A percentile compares a stretch with the other conserved stretches of the same genome.
phyloP scores from a whole-genome alignment of 129 eudicot genomes.

The Flaveria linearis region DNA sequence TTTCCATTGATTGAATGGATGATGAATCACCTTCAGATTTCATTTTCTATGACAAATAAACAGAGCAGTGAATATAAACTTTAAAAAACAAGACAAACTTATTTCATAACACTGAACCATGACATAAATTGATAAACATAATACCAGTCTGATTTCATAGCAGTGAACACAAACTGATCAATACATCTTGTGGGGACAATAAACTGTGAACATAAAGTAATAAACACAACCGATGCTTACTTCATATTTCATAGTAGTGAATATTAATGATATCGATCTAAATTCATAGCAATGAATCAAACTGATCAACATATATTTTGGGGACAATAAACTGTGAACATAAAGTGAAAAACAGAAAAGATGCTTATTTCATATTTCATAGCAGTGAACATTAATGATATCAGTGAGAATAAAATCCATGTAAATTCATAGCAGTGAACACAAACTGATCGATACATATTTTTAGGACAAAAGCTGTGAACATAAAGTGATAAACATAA shows the following conservation, averaged over 20 bases:
- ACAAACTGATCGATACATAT: neutral
- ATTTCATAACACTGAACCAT: neutral
- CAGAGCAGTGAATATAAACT: neutral
- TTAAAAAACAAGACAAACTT: neutral
- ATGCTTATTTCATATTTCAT: neutral
- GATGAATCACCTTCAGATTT: neutral
- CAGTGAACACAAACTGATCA: neutral
- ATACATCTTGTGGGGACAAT: too few relatives aligned
- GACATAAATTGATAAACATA: neutral
- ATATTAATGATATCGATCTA: neutral
- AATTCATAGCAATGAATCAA: too few relatives aligned
- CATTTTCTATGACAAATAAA: neutral
- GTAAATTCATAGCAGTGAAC: neutral
- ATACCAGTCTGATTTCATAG: neutral
- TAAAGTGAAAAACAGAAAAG: neutral
- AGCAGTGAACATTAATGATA: neutral
- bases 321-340: too few relatives aligned
- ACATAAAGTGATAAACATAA: neutral
- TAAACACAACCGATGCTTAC: neutral
- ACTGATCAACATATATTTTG: neutral
- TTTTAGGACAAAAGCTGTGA: neutral
- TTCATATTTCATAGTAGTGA: too few relatives aligned
- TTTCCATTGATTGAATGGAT: neutral
- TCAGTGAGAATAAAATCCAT: neutral
- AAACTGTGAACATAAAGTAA: neutral